A percentile compares a stretch with the other conserved stretches of the same genome.
Conservation (phyloP, 805 yeast genomes). For the Ogataea chonburiensis region DNA sequence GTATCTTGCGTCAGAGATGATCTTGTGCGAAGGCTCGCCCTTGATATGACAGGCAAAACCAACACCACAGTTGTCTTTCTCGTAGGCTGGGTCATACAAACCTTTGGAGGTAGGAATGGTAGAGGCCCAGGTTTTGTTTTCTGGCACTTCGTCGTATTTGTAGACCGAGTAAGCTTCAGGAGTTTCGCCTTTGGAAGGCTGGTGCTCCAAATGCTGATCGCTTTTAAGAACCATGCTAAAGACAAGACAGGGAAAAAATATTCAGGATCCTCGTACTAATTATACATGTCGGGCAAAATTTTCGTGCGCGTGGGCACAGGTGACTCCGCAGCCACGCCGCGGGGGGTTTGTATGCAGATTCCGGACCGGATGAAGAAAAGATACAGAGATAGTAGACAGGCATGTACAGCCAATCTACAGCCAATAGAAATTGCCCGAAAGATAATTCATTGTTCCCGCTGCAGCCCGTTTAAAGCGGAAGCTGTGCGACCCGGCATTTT, state of each 20-base stretch:
- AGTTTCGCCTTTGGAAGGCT: conserved; percentile 20
- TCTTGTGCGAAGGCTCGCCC: conserved; percentile 84
- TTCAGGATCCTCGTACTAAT: conserved; percentile 3
- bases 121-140: conserved; percentile 89
- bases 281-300: conserved; percentile 9
- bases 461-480: conserved; percentile 7
- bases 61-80: conserved; percentile 98
- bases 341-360: background rate
- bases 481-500: conserved; percentile 1
- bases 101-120: conserved; percentile 85
- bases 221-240: conserved; percentile 30
- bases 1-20: conserved; percentile 84
- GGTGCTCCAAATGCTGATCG: conserved; percentile 29
- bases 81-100: conserved; percentile 88
- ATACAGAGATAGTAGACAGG: conserved; percentile 8
- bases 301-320: too few relatives aligned
- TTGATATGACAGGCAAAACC: conserved; percentile 95
- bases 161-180: conserved; percentile 43
- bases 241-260: conserved; percentile 6
- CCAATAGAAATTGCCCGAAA: conserved; percentile 13
- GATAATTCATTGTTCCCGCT: conserved; percentile 3
- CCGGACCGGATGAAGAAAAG: conserved; percentile 9
- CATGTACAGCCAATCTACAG: conserved; percentile 16
- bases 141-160: conserved; percentile 70
- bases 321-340: conserved; percentile 10